Percentiles rank a stretch among this genome's conserved stretches.
These are phyloP conservation scores for Gracilaria gracilis DNA, from an alignment of 23 red algal genomes.

Conservation along the genomic window DNA sequence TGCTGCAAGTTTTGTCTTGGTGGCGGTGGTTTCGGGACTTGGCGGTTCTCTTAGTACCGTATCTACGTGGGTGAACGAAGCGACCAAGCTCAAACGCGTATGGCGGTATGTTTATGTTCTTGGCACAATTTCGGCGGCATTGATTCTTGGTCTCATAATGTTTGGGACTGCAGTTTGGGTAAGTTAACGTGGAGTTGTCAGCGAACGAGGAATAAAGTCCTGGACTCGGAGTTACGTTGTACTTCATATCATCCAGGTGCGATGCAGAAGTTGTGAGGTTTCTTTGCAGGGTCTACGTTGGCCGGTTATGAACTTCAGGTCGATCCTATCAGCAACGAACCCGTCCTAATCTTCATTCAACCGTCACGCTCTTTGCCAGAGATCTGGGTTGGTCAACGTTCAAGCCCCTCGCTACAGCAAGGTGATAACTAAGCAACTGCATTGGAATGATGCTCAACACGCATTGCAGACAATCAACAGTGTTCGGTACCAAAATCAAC, in stretches of 20 bases:
- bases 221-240: too few species aligned
- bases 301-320: background rate
- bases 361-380: conserved; percentile 66
- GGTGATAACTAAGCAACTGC: conserved; percentile 94
- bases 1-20: background rate
- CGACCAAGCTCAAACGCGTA: background rate
- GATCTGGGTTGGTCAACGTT: conserved; percentile 97
- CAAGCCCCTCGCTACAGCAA: conserved; percentile 85
- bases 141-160: conserved; percentile 14
- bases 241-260: too few species aligned
- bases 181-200: background rate
- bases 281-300: too few species aligned
- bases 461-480: conserved; percentile 94
- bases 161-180: conserved; percentile 44
- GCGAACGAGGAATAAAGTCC: background rate
- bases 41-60: conserved; percentile 69
- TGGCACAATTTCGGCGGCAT: conserved; percentile 1
- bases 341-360: conserved; percentile 9
- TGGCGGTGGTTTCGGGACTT: conserved; percentile 41
- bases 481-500: conserved; percentile 80
- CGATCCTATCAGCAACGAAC: background rate
- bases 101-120: conserved; percentile 50
- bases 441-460: conserved; percentile 95
- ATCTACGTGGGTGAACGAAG: conserved; percentile 59
- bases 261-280: too few species aligned